Conservation (phyloP, 192 early-diverging fungal species). For the Coemansia sp. region DNA sequence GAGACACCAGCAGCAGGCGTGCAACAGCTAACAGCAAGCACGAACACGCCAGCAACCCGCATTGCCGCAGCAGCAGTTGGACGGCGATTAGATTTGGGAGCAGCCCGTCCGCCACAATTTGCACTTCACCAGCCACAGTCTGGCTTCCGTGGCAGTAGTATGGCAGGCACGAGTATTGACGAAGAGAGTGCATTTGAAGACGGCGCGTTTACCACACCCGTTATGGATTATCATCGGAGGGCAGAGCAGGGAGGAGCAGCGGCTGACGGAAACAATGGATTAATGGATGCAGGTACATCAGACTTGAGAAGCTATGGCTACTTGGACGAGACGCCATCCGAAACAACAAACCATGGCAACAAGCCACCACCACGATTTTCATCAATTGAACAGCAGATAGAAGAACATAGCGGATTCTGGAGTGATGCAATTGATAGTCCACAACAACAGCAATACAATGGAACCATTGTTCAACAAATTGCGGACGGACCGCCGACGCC, state of each 20-base stretch:
- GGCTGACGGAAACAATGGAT: neutral
- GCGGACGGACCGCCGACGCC: conserved; percentile 9
- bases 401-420: too few species aligned
- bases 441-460: too few species aligned
- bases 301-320: too few species aligned
- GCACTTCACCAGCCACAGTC: conserved; percentile 5
- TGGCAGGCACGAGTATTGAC: too few species aligned
- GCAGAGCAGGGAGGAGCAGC: neutral
- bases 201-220: conserved; percentile 13
- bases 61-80: conserved; percentile 19
- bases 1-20: too few species aligned
- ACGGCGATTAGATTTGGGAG: conserved; percentile 10
- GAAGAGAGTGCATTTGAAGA: neutral
- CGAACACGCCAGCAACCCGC: conserved; percentile 14
- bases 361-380: neutral
- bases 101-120: neutral
- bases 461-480: neutral
- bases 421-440: too few species aligned
- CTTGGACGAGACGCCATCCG: neutral
- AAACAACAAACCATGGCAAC: neutral
- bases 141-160: neutral
- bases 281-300: too few species aligned
- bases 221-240: neutral
- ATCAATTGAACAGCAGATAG: too few species aligned
- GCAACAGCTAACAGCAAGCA: too few species aligned